Evolutionary conservation across 2,329 filamentous ascomycete species (phyloP), one percentile per base, ranked within the genome.

Genomic region (Monosporascus sp.): DNA sequence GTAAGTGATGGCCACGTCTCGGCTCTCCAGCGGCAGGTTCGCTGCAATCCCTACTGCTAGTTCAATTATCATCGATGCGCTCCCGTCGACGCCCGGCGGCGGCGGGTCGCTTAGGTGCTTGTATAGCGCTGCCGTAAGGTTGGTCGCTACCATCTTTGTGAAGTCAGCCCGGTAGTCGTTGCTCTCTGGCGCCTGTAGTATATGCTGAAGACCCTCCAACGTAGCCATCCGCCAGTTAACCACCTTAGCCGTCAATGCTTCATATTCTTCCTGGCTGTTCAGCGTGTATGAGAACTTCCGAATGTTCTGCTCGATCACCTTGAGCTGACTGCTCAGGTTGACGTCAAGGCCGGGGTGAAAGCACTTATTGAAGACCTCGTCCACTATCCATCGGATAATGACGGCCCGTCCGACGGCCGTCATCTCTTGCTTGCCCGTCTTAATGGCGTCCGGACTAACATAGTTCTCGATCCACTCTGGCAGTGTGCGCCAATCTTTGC

Each of bases 351-450:
- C 86, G 0, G 94, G 94, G 66, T 99, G 94, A 73, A 99, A 97
- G 70, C 88, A 92, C 51, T 86, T 86, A 68, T 95, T 86, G 68
- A 97, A 96, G 44, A 97, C 82, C 65, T 96, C 90, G 47, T 96
- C 90, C 24, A 93, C 85, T 6, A 99, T 74, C 90, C 93, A 99
- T 55, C 86, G 83, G 27, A 89, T 89, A 61, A 99, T 91, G 58
- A 92, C 84, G 14, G 93, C 91, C 51, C 93, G 84, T 17, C 94
- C 94, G 24, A 96, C 88, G 5, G 92, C 92, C 6, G 91, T 97
- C 94, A 99, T 99, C 71, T 99, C 94, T 69, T 97, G 92, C 66
- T 92, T 96, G 56, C 92, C 94, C 9, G 87, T 90, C 62, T 86
- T 83, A 51, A 95, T 79, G 1, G 91, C 93, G 63, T 96, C 92